Base-by-base conservation (phyloP, 345 rosid species). In the Leavenworthia alabamica region DNA sequence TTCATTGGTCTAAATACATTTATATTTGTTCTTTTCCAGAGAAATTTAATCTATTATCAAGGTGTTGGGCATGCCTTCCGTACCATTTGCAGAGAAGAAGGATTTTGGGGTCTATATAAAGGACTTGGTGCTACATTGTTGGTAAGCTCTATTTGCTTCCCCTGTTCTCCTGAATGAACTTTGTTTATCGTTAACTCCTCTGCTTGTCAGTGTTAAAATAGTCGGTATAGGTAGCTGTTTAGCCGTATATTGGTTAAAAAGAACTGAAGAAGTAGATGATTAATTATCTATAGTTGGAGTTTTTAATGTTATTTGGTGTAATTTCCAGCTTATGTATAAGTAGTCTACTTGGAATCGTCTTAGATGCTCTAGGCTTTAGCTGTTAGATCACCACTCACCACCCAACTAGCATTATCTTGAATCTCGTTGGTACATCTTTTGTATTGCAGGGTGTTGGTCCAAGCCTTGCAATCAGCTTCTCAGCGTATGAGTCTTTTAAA, bases 121-220 rank as follows among this genome's bases (percentile, higher is more conserved):
- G 99, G 99, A 73, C 94, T 89, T 52, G 95, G 97, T 58, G 84
- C 97, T 14, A 93, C 99, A 27, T 79, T 93, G 53, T 55, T 89
- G 82, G 95, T 89, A 78, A 44, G 75, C 22, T 68, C 37, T 33
- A 36, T 15, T 13, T 47, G 57, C 43, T n/a, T 64, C 54, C 12
- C 70, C 40, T 49, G 33, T 50, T 50, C 19, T 29, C 7, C 19
- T 50, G 29, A 11, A 56, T 8, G n/a, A 28, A 14, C 11, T 46
- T 4, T 47, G 29, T 15, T 55, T 42, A 26, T 45, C 54, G 47
- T 46, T 54, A 44, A 19, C 50, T 36, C 14, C 20, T 47, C 20
- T 47, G 19, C 11, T 49, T 49, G 42, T 40, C 37, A 56, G 45
- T 50, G 29, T 50, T 19, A 6, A 61, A 47, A 14, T 29, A 61